phyloP scores from a whole-genome alignment of 192 early-diverging fungal species.

The Coemansia sp. region DNA sequence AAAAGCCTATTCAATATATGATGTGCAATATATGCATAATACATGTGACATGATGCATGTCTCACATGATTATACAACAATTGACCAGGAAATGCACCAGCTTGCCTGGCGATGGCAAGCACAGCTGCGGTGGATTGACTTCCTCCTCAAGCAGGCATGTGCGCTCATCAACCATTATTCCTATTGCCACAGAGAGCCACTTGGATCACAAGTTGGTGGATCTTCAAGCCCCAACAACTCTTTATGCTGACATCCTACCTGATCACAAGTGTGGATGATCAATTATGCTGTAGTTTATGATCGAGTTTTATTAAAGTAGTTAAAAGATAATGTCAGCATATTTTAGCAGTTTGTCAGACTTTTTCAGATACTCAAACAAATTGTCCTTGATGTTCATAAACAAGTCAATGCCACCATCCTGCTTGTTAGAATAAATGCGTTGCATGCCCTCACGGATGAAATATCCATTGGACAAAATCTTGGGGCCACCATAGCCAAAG shows the following conservation, averaged over 20 bases:
- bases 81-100: constrained; percentile 84
- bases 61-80: no score
- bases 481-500: constrained; percentile 41
- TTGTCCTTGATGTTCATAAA: constrained; percentile 31
- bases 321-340: constrained; percentile 39
- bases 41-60: no score
- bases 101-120: constrained; percentile 95
- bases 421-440: constrained; percentile 30
- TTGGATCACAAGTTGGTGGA: no score
- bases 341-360: constrained; percentile 17
- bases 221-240: no score
- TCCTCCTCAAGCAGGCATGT: constrained; percentile 94
- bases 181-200: no score
- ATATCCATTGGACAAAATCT: constrained; percentile 30
- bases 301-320: not conserved
- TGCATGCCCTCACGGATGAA: constrained; percentile 35
- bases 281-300: no score
- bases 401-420: constrained; percentile 44
- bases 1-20: no score
- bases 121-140: constrained; percentile 93
- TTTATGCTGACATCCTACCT: no score
- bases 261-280: no score
- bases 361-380: constrained; percentile 20
- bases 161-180: constrained; percentile 74
- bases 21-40: no score